Evolutionary conservation across 495 filamentous ascomycete genomes (phyloP).

Genomic region (Barbatosphaeria neglecta): DNA sequence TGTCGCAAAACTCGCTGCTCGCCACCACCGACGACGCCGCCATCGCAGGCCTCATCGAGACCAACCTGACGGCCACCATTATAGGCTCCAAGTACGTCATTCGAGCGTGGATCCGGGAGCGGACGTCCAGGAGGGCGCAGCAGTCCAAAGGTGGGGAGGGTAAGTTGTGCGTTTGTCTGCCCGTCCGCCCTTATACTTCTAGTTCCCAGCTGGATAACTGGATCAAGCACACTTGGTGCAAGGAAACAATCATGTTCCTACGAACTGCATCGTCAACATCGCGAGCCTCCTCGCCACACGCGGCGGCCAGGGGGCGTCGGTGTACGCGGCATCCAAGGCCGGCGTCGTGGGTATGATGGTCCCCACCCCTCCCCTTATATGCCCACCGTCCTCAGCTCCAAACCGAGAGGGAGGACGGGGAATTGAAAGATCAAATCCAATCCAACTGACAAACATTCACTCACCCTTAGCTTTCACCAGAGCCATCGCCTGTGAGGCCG

Average conservation of each 20-base stretch:
- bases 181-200: no score
- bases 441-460: no score
- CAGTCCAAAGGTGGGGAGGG: not conserved
- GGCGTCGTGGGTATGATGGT: conserved; percentile 51
- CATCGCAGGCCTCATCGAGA: conserved; percentile 42
- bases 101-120: not conserved
- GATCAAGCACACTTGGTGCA: no score
- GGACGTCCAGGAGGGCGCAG: not conserved
- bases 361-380: not conserved
- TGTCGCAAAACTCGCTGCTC: conserved; percentile 49
- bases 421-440: no score
- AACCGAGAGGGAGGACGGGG: no score
- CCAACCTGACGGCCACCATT: conserved; percentile 66
- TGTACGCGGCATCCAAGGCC: conserved; percentile 73
- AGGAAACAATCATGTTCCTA: no score
- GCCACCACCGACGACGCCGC: conserved; percentile 24
- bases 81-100: conserved; percentile 37
- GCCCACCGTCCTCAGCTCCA: not conserved
- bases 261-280: conserved; percentile 67
- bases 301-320: conserved; percentile 50
- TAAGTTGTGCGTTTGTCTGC: no score
- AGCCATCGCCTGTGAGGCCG: conserved; percentile 55
- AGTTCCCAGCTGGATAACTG: no score
- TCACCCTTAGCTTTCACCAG: conserved; percentile 51
- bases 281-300: conserved; percentile 58